A percentile compares a stretch with the other conserved stretches of the same genome.
Conservation (phyloP, 257 asterid genomes). For the Salvia miltiorrhiza region DNA sequence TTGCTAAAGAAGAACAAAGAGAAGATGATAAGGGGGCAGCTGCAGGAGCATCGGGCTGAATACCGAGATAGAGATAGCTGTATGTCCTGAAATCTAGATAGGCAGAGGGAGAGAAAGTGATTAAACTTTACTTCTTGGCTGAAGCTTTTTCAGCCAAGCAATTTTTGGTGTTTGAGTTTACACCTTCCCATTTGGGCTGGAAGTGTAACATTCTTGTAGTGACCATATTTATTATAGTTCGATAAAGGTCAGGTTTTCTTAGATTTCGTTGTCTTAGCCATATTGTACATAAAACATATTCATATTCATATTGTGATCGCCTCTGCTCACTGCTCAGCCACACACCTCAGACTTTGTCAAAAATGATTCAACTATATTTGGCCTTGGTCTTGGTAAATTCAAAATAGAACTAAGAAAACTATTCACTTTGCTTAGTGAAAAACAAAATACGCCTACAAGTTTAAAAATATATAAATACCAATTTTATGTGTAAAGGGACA, state of each 20-base stretch:
- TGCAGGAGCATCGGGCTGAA: constrained; percentile 74
- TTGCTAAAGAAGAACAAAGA: constrained; percentile 73
- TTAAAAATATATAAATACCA: too few relatives aligned
- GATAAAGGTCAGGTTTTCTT: not conserved
- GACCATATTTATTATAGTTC: not conserved
- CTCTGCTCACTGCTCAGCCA: too few relatives aligned
- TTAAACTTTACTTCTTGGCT: not conserved
- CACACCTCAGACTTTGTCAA: too few relatives aligned
- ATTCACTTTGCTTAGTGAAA: too few relatives aligned
- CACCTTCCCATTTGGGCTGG: not conserved
- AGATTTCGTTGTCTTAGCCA: not conserved
- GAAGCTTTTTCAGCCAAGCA: not conserved
- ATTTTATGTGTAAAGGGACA: too few relatives aligned
- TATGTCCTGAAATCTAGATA: not conserved
- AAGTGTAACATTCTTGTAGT: not conserved
- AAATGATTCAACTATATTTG: too few relatives aligned
- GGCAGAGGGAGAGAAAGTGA: not conserved
- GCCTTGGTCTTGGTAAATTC: too few relatives aligned
- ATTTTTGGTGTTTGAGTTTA: not conserved
- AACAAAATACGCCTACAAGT: too few relatives aligned
- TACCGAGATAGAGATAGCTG: not conserved
- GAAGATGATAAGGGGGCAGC: constrained; percentile 66
- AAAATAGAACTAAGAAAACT: too few relatives aligned
- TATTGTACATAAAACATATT: not conserved
- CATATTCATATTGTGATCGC: not conserved